Conservation (phyloP, 1,139 yeast species). For the Candida tropicalis region DNA sequence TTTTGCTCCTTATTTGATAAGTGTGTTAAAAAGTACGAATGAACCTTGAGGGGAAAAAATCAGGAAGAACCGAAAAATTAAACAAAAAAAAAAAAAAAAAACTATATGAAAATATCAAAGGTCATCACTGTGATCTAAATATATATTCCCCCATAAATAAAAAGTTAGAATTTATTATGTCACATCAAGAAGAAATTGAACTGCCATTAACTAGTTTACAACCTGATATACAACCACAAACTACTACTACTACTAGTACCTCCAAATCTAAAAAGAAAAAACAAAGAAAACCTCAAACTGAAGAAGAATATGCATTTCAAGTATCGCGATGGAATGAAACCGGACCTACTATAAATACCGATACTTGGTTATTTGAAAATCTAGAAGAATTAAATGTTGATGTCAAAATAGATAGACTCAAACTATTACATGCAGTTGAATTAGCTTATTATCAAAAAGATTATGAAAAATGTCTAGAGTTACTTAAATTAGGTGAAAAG, state of each 20-base stretch:
- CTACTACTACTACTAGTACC: neutral
- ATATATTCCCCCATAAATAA: too few relatives aligned
- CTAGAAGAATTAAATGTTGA: slow-evolving; percentile 24
- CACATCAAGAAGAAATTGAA: too few relatives aligned
- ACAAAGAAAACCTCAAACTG: slow-evolving; percentile 57
- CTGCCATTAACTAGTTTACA: too few relatives aligned
- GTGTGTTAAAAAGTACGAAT: too few relatives aligned
- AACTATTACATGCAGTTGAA: slow-evolving; percentile 47
- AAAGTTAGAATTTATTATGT: too few relatives aligned
- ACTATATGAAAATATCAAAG: too few relatives aligned
- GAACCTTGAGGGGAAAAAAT: too few relatives aligned
- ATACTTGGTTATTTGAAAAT: slow-evolving; percentile 44
- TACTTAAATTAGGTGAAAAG: slow-evolving; percentile 25
- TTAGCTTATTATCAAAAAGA: slow-evolving; percentile 51
- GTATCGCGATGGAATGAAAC: slow-evolving; percentile 38
- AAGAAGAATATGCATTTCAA: slow-evolving; percentile 54
- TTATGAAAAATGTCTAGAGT: slow-evolving; percentile 43
- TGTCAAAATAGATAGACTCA: slow-evolving; percentile 38
- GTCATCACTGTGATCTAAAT: too few relatives aligned
- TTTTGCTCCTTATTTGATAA: too few relatives aligned
- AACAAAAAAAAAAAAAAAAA: too few relatives aligned
- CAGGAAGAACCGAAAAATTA: too few relatives aligned
- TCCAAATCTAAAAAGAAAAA: slow-evolving; percentile 8
- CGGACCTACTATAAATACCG: slow-evolving; percentile 57
- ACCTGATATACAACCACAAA: neutral